Conservation (phyloP, 805 yeast genomes). For the Candida quercuum region DNA sequence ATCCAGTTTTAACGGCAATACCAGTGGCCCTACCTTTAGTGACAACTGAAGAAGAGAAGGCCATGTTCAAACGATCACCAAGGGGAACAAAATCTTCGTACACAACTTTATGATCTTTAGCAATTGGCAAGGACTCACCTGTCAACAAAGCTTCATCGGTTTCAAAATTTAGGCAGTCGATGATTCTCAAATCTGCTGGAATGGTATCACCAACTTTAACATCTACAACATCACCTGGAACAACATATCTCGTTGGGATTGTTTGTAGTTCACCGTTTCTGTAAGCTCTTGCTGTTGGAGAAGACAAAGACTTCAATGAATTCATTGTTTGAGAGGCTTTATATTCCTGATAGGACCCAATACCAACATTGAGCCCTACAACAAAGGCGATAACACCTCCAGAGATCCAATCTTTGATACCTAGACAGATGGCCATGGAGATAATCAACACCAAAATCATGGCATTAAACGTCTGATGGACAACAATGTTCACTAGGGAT, state of each 20-base stretch:
- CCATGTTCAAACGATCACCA: slow-evolving; percentile 73
- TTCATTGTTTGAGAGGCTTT: slow-evolving; percentile 80
- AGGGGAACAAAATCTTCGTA: slow-evolving; percentile 46
- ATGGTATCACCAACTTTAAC: slow-evolving; percentile 69
- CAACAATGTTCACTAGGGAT: slow-evolving; percentile 46
- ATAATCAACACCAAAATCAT: slow-evolving; percentile 71
- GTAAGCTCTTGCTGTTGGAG: slow-evolving; percentile 65
- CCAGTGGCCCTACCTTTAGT: slow-evolving; percentile 74
- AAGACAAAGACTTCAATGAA: slow-evolving; percentile 57
- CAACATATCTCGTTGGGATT: slow-evolving; percentile 58
- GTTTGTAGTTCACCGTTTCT: slow-evolving; percentile 54
- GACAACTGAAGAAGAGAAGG: slow-evolving; percentile 61
- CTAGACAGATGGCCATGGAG: slow-evolving; percentile 66
- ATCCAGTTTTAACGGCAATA: slow-evolving; percentile 62
- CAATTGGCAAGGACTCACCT: slow-evolving; percentile 63
- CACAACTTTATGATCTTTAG: slow-evolving; percentile 40
- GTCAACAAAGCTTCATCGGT: slow-evolving; percentile 65
- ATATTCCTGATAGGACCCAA: slow-evolving; percentile 67
- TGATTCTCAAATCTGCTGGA: slow-evolving; percentile 66
- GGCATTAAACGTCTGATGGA: slow-evolving; percentile 70
- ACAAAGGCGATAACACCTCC: slow-evolving; percentile 78
- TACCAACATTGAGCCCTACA: slow-evolving; percentile 53
- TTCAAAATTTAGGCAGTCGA: slow-evolving; percentile 58
- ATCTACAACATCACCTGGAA: slow-evolving; percentile 66
- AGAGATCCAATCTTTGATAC: slow-evolving; percentile 72